A percentile compares a stretch with the other conserved stretches of the same genome.
These are phyloP conservation scores for Barnettozyma californica DNA, from an alignment of 805 yeast species.

Conservation along the genomic window DNA sequence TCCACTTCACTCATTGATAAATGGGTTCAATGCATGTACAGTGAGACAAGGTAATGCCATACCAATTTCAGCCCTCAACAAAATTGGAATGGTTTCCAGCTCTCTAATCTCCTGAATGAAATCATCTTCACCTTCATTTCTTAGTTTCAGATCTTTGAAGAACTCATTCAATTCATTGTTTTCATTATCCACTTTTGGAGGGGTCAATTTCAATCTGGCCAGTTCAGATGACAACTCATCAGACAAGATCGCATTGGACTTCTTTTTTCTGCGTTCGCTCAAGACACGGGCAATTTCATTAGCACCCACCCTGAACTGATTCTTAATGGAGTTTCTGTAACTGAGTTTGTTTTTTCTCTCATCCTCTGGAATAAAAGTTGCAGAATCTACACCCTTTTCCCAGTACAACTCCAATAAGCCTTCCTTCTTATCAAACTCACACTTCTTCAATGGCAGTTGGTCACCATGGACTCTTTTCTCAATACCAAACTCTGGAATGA, in stretches of 20 bases:
- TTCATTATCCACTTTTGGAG: conserved; percentile 29
- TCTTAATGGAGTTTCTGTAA: conserved; percentile 71
- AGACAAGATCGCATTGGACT: conserved; percentile 19
- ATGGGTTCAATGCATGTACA: conserved; percentile 88
- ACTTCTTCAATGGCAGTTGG: conserved; percentile 86
- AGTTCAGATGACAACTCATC: conserved; percentile 46
- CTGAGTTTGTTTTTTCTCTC: conserved; percentile 66
- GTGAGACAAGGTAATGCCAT: conserved; percentile 95
- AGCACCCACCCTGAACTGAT: conserved; percentile 69
- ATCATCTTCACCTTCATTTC: conserved; percentile 50
- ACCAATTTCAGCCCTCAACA: conserved; percentile 87
- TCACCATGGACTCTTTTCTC: conserved; percentile 97
- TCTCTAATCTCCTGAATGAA: conserved; percentile 79
- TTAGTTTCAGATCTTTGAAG: conserved; percentile 48
- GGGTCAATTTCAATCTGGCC: conserved; percentile 41
- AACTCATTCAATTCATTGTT: conserved; percentile 45
- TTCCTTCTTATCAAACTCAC: conserved; percentile 74
- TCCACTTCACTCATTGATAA: conserved; percentile 30
- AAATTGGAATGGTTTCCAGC: conserved; percentile 72
- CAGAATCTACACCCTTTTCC: conserved; percentile 91
- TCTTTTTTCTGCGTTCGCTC: conserved; percentile 6
- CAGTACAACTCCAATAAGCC: conserved; percentile 78
- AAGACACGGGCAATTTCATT: conserved; percentile 65
- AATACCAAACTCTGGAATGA: conserved; percentile 88
- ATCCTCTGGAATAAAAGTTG: conserved; percentile 87